Conservation (phyloP, 1,284 basidiomycete genomes). For the Cutaneotrichosporon mucoides region DNA sequence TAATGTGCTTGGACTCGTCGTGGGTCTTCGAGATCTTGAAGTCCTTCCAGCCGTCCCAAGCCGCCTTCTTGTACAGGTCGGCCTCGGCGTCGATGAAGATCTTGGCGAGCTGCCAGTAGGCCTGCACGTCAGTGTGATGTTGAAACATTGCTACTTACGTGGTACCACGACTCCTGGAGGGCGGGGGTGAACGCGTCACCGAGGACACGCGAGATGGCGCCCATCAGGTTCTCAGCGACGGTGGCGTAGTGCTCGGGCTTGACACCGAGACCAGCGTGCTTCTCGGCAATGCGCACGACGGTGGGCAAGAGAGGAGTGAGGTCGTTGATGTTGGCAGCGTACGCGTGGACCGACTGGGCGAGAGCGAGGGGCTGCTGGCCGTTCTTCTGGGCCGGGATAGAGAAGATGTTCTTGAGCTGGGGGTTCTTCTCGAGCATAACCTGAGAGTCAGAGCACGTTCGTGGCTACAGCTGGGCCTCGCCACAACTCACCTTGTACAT, state of each 20-base stretch:
- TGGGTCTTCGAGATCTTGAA: constrained; percentile 28
- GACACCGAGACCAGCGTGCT: constrained; percentile 38
- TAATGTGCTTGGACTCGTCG: constrained; percentile 30
- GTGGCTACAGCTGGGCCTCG: no score
- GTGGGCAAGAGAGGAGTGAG: constrained; percentile 32
- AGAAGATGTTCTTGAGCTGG: constrained; percentile 35
- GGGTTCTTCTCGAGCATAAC: constrained; percentile 34
- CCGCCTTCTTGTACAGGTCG: constrained; percentile 27
- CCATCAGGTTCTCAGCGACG: constrained; percentile 35
- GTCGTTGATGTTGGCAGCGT: constrained; percentile 41
- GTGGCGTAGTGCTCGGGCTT: constrained; percentile 35
- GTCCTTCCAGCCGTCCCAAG: constrained; percentile 32
- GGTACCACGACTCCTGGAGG: constrained; percentile 36
- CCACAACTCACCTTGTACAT: constrained; percentile 25
- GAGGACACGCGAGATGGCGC: constrained; percentile 32
- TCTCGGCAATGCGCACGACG: constrained; percentile 38
- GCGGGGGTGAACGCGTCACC: constrained; percentile 37
- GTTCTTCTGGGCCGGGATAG: constrained; percentile 24
- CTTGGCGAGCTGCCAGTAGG: constrained; percentile 25
- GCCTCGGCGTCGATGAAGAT: constrained; percentile 39
- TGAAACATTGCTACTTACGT: constrained; percentile 5
- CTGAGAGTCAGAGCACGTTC: constrained; percentile 11
- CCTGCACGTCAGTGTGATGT: neutral
- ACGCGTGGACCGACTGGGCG: constrained; percentile 35
- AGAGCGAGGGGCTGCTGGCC: constrained; percentile 33